Evolutionary conservation across 441 rosid genomes (phyloP).

Genomic region (Bocquillonia castaneifolia): DNA sequence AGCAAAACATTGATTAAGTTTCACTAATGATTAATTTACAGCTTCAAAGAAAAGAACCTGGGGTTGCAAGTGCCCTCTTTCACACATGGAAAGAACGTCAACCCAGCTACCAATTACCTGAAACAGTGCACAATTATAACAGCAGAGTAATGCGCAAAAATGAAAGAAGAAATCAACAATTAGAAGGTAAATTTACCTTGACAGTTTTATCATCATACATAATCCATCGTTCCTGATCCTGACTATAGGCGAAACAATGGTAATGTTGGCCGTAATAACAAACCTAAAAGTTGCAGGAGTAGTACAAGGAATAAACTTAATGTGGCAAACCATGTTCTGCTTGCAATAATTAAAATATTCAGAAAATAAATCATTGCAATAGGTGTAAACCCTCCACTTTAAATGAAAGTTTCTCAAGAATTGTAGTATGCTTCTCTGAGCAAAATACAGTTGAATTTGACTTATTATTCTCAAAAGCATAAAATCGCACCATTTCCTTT

Average conservation of each 20-base stretch:
- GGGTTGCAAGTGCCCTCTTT: conserved; percentile 86
- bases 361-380: too few species aligned
- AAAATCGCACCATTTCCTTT: neutral
- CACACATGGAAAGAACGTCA: conserved; percentile 69
- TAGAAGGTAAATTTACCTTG: conserved; percentile 48
- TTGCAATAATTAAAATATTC: neutral
- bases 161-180: conserved; percentile 3
- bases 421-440: neutral
- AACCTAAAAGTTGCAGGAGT: conserved; percentile 45
- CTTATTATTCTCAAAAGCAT: conserved; percentile 1
- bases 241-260: conserved; percentile 87
- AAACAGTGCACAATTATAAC: conserved; percentile 14
- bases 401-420: neutral
- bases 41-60: conserved; percentile 91
- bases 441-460: neutral
- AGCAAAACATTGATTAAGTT: conserved; percentile 22
- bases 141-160: conserved; percentile 7
- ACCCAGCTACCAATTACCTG: conserved; percentile 85
- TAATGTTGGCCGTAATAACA: conserved; percentile 97
- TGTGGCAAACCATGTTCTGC: neutral
- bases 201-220: conserved; percentile 97
- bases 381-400: neutral
- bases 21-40: conserved; percentile 39
- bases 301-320: conserved; percentile 11
- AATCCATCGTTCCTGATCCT: conserved; percentile 67